Percentiles rank a stretch among this genome's conserved stretches.
Conservation (phyloP, 179 eudicot genomes). For the Beta lomatogona region DNA sequence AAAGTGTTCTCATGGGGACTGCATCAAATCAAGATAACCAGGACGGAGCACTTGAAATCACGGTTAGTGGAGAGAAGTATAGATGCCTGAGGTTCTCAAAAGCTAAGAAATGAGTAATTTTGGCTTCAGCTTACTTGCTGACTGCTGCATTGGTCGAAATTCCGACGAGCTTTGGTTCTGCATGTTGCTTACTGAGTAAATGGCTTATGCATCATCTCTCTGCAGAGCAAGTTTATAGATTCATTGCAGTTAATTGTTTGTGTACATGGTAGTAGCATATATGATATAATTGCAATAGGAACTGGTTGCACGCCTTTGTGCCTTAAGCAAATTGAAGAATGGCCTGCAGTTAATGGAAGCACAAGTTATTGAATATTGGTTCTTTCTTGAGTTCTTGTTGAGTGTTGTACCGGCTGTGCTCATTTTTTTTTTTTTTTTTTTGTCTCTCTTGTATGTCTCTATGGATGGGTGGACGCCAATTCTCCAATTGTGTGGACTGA, state of each 20-base stretch:
- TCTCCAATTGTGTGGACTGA: not conserved
- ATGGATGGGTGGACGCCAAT: not conserved
- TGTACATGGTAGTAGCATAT: constrained; percentile 30
- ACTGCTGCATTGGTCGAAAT: not conserved
- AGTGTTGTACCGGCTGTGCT: not conserved
- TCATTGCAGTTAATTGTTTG: constrained; percentile 7
- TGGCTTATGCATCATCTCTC: constrained; percentile 5
- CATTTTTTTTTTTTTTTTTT: not conserved
- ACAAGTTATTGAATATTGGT: not conserved
- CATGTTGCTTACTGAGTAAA: not conserved
- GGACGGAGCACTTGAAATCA: constrained; percentile 98
- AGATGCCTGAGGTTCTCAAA: constrained; percentile 94
- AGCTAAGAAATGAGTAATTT: constrained; percentile 71
- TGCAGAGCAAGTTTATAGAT: constrained; percentile 2
- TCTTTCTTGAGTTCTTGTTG: not conserved
- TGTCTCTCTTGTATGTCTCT: not conserved
- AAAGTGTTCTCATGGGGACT: constrained; percentile 98
- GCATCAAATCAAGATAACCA: constrained; percentile 99
- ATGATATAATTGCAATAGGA: constrained; percentile 6
- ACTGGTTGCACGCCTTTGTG: not conserved
- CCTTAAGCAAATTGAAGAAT: constrained; percentile 1
- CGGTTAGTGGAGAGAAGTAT: constrained; percentile 95
- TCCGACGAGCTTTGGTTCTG: constrained; percentile 8
- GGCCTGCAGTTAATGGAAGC: constrained; percentile 3
- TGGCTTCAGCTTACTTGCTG: not conserved